Conservation (phyloP, 23 red algal genomes). For the Gracilaria caudata region DNA sequence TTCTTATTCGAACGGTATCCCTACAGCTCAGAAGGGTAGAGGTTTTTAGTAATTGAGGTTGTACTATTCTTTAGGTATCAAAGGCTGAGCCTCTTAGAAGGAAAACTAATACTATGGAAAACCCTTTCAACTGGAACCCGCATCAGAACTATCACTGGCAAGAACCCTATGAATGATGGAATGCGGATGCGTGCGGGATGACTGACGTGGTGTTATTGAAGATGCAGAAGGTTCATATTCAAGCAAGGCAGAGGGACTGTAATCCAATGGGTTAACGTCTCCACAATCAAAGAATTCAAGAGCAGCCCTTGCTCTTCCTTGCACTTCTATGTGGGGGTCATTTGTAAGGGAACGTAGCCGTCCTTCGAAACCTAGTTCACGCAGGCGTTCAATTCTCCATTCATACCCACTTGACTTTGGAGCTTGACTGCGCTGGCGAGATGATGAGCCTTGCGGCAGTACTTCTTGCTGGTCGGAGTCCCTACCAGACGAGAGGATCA, state of each 20-base stretch:
- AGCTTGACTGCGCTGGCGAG: not conserved
- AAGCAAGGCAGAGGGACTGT: conserved; percentile 48
- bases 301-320: conserved; percentile 58
- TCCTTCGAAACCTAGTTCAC: conserved; percentile 61
- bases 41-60: too few relatives aligned
- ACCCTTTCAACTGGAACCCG: not conserved
- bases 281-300: conserved; percentile 63
- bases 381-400: conserved; percentile 67
- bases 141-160: conserved; percentile 47
- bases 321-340: conserved; percentile 69
- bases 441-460: not conserved
- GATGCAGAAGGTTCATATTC: conserved; percentile 34
- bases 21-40: too few relatives aligned
- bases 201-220: conserved; percentile 23
- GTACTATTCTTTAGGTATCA: too few relatives aligned
- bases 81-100: not conserved
- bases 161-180: conserved; percentile 35
- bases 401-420: conserved; percentile 45
- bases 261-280: conserved; percentile 56
- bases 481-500: not conserved
- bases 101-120: too few relatives aligned
- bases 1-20: too few relatives aligned
- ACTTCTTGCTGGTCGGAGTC: not conserved
- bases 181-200: conserved; percentile 7
- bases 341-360: conserved; percentile 61